Evolutionary conservation across 257 asterid genomes (phyloP).

Genomic region (Capsicum rhomboideum): DNA sequence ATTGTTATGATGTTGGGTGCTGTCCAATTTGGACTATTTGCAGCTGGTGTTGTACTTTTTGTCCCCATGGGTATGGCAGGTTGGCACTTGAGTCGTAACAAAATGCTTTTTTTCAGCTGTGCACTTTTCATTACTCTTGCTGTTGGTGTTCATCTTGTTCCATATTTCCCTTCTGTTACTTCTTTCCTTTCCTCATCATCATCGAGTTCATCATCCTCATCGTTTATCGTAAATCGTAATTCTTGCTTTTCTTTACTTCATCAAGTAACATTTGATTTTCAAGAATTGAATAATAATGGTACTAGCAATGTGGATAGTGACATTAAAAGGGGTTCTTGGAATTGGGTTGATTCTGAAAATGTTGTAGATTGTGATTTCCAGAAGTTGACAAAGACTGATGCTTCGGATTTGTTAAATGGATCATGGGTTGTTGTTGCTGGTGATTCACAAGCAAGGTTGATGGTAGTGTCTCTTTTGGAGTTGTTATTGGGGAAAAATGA

Average conservation of each 20-base stretch:
- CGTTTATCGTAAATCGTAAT: conserved; percentile 30
- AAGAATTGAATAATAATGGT: not conserved
- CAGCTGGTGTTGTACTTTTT: conserved; percentile 83
- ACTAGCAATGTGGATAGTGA: too few species aligned
- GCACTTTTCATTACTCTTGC: conserved; percentile 96
- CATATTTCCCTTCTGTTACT: conserved; percentile 66
- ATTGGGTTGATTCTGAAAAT: conserved; percentile 43
- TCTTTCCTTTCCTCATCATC: conserved; percentile 28
- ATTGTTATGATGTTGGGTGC: conserved; percentile 63
- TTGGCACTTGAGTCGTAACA: conserved; percentile 95
- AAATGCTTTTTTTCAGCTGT: conserved; percentile 91
- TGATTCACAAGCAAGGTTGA: conserved; percentile 82
- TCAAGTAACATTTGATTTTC: conserved; percentile 19
- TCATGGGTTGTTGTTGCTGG: conserved; percentile 96
- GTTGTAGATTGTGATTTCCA: conserved; percentile 67
- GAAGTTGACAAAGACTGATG: conserved; percentile 58
- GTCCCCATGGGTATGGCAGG: conserved; percentile 99
- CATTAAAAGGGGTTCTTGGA: conserved; percentile 45
- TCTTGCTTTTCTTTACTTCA: conserved; percentile 68
- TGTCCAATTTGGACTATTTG: conserved; percentile 83
- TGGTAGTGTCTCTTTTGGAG: conserved; percentile 74
- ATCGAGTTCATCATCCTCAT: conserved; percentile 5
- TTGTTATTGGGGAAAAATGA: conserved; percentile 56
- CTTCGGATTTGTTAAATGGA: conserved; percentile 80
- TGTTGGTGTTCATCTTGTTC: conserved; percentile 84